Conservation (phyloP, 106 monocot genomes). For the Dactylorhiza incarnata region DNA sequence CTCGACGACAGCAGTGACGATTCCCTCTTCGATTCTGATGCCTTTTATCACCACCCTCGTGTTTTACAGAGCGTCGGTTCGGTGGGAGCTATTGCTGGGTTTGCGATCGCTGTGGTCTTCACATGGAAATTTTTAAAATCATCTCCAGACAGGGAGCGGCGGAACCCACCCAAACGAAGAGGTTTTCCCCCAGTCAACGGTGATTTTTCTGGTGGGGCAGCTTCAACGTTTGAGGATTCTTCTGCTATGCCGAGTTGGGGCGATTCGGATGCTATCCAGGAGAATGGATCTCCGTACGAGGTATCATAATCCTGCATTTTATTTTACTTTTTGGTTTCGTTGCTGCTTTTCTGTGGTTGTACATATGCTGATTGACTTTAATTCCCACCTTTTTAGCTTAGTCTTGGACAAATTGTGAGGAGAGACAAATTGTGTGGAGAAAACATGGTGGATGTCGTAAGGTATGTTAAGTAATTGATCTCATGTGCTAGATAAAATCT, state of each 20-base stretch:
- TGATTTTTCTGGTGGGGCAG: neutral
- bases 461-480: slow-evolving; percentile 25
- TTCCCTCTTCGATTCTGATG: too few relatives aligned
- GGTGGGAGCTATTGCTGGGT: slow-evolving; percentile 60
- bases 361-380: neutral
- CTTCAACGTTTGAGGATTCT: slow-evolving; percentile 5
- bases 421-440: too few relatives aligned
- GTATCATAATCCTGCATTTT: neutral
- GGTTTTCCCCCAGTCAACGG: slow-evolving; percentile 3
- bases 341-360: neutral
- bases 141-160: slow-evolving; percentile 22
- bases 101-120: slow-evolving; percentile 69
- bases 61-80: slow-evolving; percentile 41
- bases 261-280: slow-evolving; percentile 19
- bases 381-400: slow-evolving; percentile 31
- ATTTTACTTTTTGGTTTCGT: neutral
- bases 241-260: slow-evolving; percentile 3
- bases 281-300: slow-evolving; percentile 10
- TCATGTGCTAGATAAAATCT: neutral
- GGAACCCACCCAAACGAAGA: slow-evolving; percentile 33
- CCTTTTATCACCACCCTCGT: neutral
- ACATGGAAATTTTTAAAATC: slow-evolving; percentile 59
- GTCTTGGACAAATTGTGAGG: slow-evolving; percentile 49
- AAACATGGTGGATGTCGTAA: slow-evolving; percentile 62
- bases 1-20: too few relatives aligned